Conservation (phyloP, 495 filamentous ascomycete genomes). For the Aeminium ludgeri region DNA sequence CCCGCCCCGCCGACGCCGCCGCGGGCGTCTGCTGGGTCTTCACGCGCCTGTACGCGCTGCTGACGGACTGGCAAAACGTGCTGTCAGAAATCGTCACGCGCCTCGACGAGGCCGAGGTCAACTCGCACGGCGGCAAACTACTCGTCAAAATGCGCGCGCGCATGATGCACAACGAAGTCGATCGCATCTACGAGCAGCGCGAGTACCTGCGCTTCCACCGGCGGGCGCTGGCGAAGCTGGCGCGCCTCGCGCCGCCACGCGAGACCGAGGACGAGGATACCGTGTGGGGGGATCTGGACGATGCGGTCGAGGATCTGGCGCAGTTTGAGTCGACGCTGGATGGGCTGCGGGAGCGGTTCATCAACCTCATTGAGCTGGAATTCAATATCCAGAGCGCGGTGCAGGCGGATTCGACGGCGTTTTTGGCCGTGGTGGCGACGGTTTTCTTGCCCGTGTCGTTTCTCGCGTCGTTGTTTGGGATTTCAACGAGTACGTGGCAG, state of each 20-base stretch:
- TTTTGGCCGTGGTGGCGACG: slow-evolving; percentile 15
- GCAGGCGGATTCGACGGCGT: slow-evolving; percentile 12
- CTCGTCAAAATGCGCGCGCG: slow-evolving; percentile 14
- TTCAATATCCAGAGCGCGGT: slow-evolving; percentile 17
- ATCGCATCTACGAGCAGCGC: slow-evolving; percentile 15
- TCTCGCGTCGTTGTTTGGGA: slow-evolving; percentile 15
- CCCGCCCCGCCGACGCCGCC: slow-evolving; percentile 9
- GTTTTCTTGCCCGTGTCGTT: slow-evolving; percentile 17
- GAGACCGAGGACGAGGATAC: slow-evolving; percentile 12
- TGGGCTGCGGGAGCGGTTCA: slow-evolving; percentile 16
- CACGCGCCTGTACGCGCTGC: slow-evolving; percentile 13
- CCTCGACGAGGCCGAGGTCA: slow-evolving; percentile 16
- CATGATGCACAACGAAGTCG: slow-evolving; percentile 14
- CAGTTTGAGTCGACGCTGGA: slow-evolving; percentile 13
- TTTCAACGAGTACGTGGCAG: slow-evolving; percentile 11
- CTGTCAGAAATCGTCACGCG: slow-evolving; percentile 8
- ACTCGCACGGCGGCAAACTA: slow-evolving; percentile 10
- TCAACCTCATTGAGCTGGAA: slow-evolving; percentile 18
- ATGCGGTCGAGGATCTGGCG: slow-evolving; percentile 15
- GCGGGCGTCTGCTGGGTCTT: slow-evolving; percentile 17
- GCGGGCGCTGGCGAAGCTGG: slow-evolving; percentile 15
- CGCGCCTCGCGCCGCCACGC: slow-evolving; percentile 8
- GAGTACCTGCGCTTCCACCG: slow-evolving; percentile 14
- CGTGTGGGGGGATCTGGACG: slow-evolving; percentile 16
- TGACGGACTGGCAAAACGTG: slow-evolving; percentile 20